Evolutionary conservation across 2,329 filamentous ascomycete species (phyloP).

Genomic region (Aspergillus sp.): DNA sequence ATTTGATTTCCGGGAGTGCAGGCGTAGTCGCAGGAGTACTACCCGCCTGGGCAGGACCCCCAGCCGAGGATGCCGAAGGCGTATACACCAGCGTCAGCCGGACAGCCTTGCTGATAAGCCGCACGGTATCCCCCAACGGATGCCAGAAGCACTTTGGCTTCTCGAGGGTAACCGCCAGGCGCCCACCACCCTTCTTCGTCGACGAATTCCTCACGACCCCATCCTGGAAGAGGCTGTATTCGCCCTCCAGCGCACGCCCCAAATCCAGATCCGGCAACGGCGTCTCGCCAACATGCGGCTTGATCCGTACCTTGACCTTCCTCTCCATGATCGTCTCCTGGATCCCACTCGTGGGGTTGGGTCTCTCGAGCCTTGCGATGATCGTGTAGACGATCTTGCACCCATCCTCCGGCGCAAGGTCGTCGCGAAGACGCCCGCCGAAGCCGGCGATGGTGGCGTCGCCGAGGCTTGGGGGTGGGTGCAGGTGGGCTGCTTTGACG

Average conservation of each 20-base stretch:
- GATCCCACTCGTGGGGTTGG: not conserved
- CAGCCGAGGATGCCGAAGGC: not conserved
- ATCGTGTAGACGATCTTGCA: slow-evolving; percentile 23
- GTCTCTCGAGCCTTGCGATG: slow-evolving; percentile 14
- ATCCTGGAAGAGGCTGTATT: slow-evolving; percentile 1
- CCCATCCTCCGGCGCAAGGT: slow-evolving; percentile 17
- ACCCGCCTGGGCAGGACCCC: not conserved
- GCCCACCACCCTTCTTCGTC: too few relatives aligned
- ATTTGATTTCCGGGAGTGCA: slow-evolving; percentile 18
- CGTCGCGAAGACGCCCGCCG: slow-evolving; percentile 23
- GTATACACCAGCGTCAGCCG: slow-evolving; percentile 16
- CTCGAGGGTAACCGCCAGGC: slow-evolving; percentile 11
- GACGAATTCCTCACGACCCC: too few relatives aligned
- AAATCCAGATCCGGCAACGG: slow-evolving; percentile 5
- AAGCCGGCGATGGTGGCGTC: slow-evolving; percentile 22
- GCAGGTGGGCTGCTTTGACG: slow-evolving; percentile 21
- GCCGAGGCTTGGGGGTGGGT: slow-evolving; percentile 24
- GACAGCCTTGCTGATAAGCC: slow-evolving; percentile 17
- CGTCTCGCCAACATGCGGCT: slow-evolving; percentile 14
- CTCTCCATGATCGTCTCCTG: slow-evolving; percentile 14
- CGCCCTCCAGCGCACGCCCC: not conserved
- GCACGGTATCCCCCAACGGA: slow-evolving; percentile 15
- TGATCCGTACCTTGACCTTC: slow-evolving; percentile 23
- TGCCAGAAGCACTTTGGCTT: slow-evolving; percentile 18
- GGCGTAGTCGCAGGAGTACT: not conserved